Evolutionary conservation across 306 rosid genomes (phyloP), one percentile per base, ranked within the genome.

Genomic region (Clitoria ternatea): DNA sequence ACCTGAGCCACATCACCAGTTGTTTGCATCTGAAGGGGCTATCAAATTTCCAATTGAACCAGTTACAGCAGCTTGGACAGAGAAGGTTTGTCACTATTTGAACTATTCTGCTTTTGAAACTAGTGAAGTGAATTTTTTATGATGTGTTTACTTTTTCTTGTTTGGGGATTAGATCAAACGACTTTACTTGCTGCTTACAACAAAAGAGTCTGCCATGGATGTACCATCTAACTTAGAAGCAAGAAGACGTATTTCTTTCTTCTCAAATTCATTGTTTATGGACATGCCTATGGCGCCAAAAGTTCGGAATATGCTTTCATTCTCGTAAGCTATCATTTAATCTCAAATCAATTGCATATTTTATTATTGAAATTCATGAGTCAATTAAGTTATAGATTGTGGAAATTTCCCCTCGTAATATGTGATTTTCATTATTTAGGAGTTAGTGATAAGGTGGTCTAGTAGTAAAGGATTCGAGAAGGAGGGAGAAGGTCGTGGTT

Each of bases 191-290:
- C 84, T 95, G 85, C 96, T 95, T 74, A 89, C 97, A 1, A 89
- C 97, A 47, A 95, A 95, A 83, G 99, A 95, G 77, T 95, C 99
- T 78, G 99, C 97, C 64, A 95, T 95, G 97, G 97, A 91, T 57
- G 99, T 95, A 9, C 99, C 99, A 0, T 89, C 97, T 75, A 95
- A 95, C 82, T 87, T 95, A 47, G 99, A 95, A 85, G 99, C 99
- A 54, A 91, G 99, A 80, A 80, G 99, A 79, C 90, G 99, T 0
- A 95, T 95, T 49, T 91, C 99, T 52, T 95, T 89, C 86, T 95
- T 95, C 77, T 91, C 97, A 43, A 95, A 95, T 87, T 95, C 99
- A 15, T 62, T 95, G 66, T 95, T 91, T 80, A 95, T 95, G 99
- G 87, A 89, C 53, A 95, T 95, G 99, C 99, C 96, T 61, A 23